Evolutionary conservation across 225 moss, liverwort and hornwort species (phyloP).

Genomic region (Marchantia paleacea): DNA sequence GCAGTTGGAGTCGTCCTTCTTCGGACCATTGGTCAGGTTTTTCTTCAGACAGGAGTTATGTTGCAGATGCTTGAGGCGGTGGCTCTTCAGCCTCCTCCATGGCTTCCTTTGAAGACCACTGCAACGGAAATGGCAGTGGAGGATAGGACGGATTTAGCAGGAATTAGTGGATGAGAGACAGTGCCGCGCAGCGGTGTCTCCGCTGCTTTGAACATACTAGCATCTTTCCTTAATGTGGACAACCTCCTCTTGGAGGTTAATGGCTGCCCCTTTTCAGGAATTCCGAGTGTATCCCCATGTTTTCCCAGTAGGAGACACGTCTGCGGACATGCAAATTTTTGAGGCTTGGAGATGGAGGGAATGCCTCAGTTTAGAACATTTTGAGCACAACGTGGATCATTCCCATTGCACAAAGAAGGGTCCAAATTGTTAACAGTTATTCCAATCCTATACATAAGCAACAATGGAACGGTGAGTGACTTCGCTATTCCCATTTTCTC

Average conservation of each 20-base stretch:
- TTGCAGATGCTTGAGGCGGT: conserved; percentile 59
- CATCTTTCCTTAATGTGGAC: conserved; percentile 64
- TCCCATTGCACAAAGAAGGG: conserved; percentile 53
- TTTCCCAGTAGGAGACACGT: conserved; percentile 73
- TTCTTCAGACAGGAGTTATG: conserved; percentile 50
- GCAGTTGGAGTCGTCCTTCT: conserved; percentile 30
- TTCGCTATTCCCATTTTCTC: too few relatives aligned
- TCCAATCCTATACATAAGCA: conserved; percentile 47
- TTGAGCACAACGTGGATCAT: conserved; percentile 62
- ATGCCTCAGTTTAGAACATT: conserved; percentile 76
- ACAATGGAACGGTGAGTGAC: conserved; percentile 78
- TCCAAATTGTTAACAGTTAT: conserved; percentile 59
- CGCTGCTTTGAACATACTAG: conserved; percentile 55
- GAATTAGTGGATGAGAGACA: conserved; percentile 57
- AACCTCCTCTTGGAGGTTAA: conserved; percentile 78
- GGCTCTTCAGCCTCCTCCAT: conserved; percentile 73
- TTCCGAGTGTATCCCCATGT: conserved; percentile 72
- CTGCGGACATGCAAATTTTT: conserved; percentile 59
- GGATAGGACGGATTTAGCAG: conserved; percentile 48
- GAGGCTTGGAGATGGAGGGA: conserved; percentile 55
- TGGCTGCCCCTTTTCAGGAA: conserved; percentile 81
- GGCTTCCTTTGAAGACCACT: conserved; percentile 56
- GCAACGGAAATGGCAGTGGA: conserved; percentile 57
- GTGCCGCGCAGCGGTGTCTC: conserved; percentile 61
- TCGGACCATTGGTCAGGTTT: conserved; percentile 17